phyloP scores from a whole-genome alignment of 805 yeast species.

The Lachancea nothofagi region DNA sequence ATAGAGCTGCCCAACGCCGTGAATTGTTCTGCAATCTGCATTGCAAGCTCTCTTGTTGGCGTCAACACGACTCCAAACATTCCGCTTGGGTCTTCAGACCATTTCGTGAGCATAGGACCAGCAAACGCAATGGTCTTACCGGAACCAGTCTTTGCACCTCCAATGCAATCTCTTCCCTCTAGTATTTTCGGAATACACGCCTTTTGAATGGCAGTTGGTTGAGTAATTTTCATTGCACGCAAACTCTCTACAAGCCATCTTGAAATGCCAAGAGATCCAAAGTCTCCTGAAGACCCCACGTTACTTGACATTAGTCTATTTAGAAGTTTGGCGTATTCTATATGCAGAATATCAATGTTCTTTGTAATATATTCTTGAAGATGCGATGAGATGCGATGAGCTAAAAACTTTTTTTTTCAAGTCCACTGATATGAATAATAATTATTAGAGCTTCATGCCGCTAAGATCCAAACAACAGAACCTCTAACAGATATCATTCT shows the following conservation, averaged over 20 bases:
- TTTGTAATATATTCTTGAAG: neutral
- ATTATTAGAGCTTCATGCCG: neutral
- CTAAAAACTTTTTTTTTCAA: slow-evolving; percentile 8
- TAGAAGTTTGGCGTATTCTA: too few species aligned
- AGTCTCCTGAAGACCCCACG: slow-evolving; percentile 23
- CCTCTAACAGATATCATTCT: too few species aligned
- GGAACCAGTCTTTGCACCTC: slow-evolving; percentile 97
- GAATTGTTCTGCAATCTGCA: slow-evolving; percentile 96
- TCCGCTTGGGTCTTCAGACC: slow-evolving; percentile 95
- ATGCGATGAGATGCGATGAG: slow-evolving; percentile 13
- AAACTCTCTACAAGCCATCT: slow-evolving; percentile 84
- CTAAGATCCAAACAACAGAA: too few species aligned
- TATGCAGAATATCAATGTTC: too few species aligned
- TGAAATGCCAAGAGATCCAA: slow-evolving; percentile 66
- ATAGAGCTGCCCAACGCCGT: slow-evolving; percentile 85
- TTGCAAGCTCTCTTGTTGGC: slow-evolving; percentile 89
- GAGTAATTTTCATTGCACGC: slow-evolving; percentile 68
- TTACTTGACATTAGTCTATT: slow-evolving; percentile 1
- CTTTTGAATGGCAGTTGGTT: slow-evolving; percentile 81
- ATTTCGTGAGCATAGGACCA: slow-evolving; percentile 89
- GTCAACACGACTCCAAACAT: slow-evolving; percentile 85
- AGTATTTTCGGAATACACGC: slow-evolving; percentile 87
- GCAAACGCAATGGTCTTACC: slow-evolving; percentile 98
- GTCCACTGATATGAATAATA: neutral
- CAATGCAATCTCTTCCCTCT: slow-evolving; percentile 80